Conservation (phyloP, 2,329 filamentous ascomycete species). For the Colletotrichum incanum region DNA sequence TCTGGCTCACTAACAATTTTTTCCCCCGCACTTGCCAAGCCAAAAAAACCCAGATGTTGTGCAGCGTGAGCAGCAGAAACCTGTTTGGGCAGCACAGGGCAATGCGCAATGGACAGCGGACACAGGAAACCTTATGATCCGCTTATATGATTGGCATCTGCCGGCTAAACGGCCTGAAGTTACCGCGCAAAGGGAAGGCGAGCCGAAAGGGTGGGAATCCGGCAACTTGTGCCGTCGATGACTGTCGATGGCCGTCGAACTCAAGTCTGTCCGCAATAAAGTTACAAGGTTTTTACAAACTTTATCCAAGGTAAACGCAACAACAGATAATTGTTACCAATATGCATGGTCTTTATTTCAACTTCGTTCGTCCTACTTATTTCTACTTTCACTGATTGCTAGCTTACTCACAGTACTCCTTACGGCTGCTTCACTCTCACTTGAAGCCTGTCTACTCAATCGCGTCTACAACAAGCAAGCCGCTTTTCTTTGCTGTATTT, state of each 20-base stretch:
- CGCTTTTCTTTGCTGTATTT: background rate
- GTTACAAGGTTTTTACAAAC: conserved; percentile 19
- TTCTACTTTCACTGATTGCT: background rate
- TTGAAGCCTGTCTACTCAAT: too few relatives aligned
- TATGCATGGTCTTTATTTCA: conserved; percentile 31
- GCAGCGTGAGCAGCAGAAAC: conserved; percentile 5
- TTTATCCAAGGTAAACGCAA: conserved; percentile 24
- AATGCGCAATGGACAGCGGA: background rate
- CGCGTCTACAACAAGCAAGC: too few relatives aligned
- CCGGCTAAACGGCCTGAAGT: background rate
- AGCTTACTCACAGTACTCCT: background rate
- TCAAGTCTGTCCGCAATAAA: conserved; percentile 13
- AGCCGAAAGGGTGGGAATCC: background rate
- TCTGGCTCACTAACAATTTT: background rate
- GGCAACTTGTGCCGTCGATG: conserved; percentile 20
- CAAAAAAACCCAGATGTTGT: conserved; percentile 4
- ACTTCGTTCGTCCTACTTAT: conserved; percentile 3
- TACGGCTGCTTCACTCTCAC: too few relatives aligned
- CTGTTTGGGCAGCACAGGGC: conserved; percentile 8
- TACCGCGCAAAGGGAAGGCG: background rate
- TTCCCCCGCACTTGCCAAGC: conserved; percentile 18
- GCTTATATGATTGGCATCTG: conserved; percentile 31
- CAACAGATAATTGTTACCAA: background rate
- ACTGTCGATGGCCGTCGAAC: conserved; percentile 33
- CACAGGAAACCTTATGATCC: conserved; percentile 31